A percentile compares a stretch with the other conserved stretches of the same genome.
Conservation (phyloP, 306 rosid species). For the Prunus mume region DNA sequence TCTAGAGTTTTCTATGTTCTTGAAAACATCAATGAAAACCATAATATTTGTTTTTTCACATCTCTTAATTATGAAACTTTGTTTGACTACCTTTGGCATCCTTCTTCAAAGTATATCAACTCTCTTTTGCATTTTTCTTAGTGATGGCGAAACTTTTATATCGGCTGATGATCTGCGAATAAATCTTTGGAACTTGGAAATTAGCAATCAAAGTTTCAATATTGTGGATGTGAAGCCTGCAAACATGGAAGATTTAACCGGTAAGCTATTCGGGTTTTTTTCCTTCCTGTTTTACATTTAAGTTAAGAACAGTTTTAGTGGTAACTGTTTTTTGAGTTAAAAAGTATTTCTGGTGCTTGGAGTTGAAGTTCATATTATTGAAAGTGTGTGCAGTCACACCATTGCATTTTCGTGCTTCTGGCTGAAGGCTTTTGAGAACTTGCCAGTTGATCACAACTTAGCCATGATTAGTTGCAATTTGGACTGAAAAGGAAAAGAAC, state of each 20-base stretch:
- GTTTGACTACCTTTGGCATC: conserved; percentile 3
- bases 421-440: background rate
- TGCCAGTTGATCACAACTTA: background rate
- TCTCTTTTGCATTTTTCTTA: conserved; percentile 34
- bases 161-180: conserved; percentile 98
- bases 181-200: conserved; percentile 98
- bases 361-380: background rate
- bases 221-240: conserved; percentile 98
- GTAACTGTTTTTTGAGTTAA: too few species aligned
- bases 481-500: background rate
- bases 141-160: conserved; percentile 98
- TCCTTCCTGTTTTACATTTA: background rate
- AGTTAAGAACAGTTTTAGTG: background rate
- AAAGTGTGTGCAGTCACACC: background rate
- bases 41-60: background rate
- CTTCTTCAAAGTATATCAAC: conserved; percentile 13
- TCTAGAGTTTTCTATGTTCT: background rate
- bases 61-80: background rate
- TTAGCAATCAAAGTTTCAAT: conserved; percentile 96
- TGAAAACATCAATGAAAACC: background rate
- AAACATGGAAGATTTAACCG: conserved; percentile 98
- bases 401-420: background rate
- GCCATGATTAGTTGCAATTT: background rate
- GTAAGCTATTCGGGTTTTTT: conserved; percentile 38
- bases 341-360: conserved; percentile 10